Evolutionary conservation across 73 alveolate species (phyloP).

Genomic region (Vitrella brassicaformis): DNA sequence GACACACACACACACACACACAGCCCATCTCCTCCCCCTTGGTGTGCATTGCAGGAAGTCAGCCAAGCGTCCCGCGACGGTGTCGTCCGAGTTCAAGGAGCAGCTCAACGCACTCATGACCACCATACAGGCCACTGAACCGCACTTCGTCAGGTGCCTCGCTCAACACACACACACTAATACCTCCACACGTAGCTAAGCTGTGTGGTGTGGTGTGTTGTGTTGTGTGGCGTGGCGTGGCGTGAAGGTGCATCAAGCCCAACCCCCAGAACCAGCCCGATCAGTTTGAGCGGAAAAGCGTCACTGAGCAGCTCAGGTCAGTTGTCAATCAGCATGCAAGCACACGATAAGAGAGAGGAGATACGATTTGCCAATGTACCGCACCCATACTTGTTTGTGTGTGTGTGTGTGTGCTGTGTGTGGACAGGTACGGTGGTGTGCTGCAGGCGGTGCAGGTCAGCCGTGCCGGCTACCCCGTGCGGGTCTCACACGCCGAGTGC

Average conservation of each 20-base stretch:
- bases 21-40: no score
- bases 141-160: conserved; percentile 75
- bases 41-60: no score
- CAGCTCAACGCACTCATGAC: conserved; percentile 68
- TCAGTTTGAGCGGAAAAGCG: conserved; percentile 13
- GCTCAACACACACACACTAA: no score
- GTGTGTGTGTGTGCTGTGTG: conserved; percentile 1
- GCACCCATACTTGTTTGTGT: background rate
- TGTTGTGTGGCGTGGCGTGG: no score
- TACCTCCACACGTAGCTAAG: no score
- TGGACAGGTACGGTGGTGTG: conserved; percentile 26
- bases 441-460: conserved; percentile 27
- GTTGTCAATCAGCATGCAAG: background rate
- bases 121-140: conserved; percentile 62
- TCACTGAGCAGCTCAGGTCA: background rate
- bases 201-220: no score
- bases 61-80: no score
- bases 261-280: conserved; percentile 58
- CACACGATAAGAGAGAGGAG: background rate
- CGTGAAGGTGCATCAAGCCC: conserved; percentile 89
- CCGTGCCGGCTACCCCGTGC: conserved; percentile 37
- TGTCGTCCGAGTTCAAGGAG: conserved; percentile 74
- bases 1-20: no score
- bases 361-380: background rate
- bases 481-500: conserved; percentile 7